Percentiles rank a stretch among this genome's conserved stretches.
These are phyloP conservation scores for Lecanicillium sp. DNA, from an alignment of 2,329 filamentous ascomycete genomes.

Conservation along the genomic window DNA sequence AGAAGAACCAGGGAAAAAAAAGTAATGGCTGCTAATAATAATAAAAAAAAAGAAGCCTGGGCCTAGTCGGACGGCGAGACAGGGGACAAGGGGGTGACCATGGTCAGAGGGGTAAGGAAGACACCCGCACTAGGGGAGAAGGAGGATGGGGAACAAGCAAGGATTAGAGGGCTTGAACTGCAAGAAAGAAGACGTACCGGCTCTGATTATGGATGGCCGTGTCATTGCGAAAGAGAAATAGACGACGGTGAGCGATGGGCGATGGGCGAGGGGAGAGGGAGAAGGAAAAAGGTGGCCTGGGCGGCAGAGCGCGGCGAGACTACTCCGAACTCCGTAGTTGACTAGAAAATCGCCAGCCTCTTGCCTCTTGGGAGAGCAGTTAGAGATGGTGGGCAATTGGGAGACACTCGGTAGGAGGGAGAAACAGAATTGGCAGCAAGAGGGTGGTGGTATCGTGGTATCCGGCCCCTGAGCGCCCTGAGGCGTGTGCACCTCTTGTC, in stretches of 20 bases:
- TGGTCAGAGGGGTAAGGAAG: conserved; percentile 16
- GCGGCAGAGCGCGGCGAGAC: conserved; percentile 5
- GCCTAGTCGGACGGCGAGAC: not conserved
- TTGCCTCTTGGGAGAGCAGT: too few relatives aligned
- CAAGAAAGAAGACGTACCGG: conserved; percentile 52
- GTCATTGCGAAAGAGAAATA: conserved; percentile 33
- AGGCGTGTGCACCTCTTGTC: too few relatives aligned
- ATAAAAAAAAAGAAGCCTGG: not conserved
- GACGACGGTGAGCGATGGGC: not conserved
- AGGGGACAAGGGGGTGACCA: conserved; percentile 7
- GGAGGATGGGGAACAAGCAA: conserved; percentile 13
- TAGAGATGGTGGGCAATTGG: too few relatives aligned
- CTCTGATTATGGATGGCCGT: conserved; percentile 54
- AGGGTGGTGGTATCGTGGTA: too few relatives aligned
- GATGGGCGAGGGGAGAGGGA: not conserved
- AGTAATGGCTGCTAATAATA: not conserved
- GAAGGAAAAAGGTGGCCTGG: conserved; percentile 1
- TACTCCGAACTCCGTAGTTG: too few relatives aligned
- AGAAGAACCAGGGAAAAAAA: not conserved
- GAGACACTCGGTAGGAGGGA: too few relatives aligned
- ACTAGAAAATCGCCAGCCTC: too few relatives aligned
- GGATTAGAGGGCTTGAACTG: too few relatives aligned
- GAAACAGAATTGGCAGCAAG: too few relatives aligned
- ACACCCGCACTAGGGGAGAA: conserved; percentile 16
- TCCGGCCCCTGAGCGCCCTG: too few relatives aligned